Evolutionary conservation across 2,329 filamentous ascomycete species (phyloP).

Genomic region (Fusarium pilosicola): DNA sequence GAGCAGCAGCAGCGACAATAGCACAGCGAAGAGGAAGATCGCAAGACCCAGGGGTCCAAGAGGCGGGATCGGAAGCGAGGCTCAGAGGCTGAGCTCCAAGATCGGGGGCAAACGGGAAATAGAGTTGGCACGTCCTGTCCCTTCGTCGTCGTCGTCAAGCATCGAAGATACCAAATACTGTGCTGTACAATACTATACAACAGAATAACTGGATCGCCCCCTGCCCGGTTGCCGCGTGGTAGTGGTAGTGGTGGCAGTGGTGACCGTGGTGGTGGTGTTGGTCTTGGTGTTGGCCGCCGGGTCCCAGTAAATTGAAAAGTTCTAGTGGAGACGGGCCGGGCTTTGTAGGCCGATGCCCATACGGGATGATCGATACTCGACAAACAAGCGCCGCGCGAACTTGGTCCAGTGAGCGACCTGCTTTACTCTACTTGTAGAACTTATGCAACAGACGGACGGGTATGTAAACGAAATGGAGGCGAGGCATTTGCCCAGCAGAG

Average conservation of each 20-base stretch:
- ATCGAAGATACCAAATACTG: conserved; percentile 28
- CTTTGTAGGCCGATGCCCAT: conserved; percentile 37
- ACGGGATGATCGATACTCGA: conserved; percentile 40
- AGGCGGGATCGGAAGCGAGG: conserved; percentile 33
- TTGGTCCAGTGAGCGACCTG: conserved; percentile 11
- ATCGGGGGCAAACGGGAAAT: conserved; percentile 28
- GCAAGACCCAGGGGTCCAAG: conserved; percentile 27
- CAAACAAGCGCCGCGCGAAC: conserved; percentile 34
- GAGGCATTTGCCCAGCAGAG: conserved; percentile 5
- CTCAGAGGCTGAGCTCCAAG: conserved; percentile 24
- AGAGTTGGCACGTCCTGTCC: conserved; percentile 24
- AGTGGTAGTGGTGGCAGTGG: conserved; percentile 40
- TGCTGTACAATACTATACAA: conserved; percentile 6
- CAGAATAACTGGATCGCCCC: conserved; percentile 31
- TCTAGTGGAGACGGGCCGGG: conserved; percentile 37
- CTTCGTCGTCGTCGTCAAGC: conserved; percentile 18
- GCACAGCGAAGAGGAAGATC: conserved; percentile 4
- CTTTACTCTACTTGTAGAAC: conserved; percentile 5
- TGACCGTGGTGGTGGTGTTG: conserved; percentile 39
- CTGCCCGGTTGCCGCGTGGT: conserved; percentile 42
- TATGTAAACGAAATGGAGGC: conserved; percentile 28
- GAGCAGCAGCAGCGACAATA: background rate
- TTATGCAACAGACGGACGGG: conserved; percentile 22
- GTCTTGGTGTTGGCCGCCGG: conserved; percentile 22
- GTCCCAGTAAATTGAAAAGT: conserved; percentile 37